Base-by-base conservation (phyloP, 306 rosid genomes). In the Prunus padus region DNA sequence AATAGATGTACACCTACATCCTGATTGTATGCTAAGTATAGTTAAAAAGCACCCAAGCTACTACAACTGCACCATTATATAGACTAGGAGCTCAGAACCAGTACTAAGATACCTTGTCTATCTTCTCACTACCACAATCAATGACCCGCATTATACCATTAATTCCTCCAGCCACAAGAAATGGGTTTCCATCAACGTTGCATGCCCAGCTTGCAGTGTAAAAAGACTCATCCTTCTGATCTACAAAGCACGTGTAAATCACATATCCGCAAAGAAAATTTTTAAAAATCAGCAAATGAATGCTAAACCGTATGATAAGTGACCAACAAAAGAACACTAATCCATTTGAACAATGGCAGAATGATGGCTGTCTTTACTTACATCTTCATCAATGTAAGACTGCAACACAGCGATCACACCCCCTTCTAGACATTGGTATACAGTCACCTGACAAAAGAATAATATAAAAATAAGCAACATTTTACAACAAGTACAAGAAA, bases 201-300 rank as follows among this genome's bases (percentile, higher is more conserved):
- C 93, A 86, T 12, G 99, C 97, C 99, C 97, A 95, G 75, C 93
- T 86, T 71, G 88, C 93, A 57, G 96, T 85, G 90, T 90, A 95
- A 81, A 95, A 95, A 44, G 99, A 90, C 79, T 92, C 99, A 75
- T 95, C 96, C 97, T 92, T 95, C 99, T 95, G 97, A 80, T 87
- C 88, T 81, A 89, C 92, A 87, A 47, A 86, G 74, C 67, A 82
- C 71, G 77, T 77, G 30, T 65, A 73, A 77, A 30, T 76, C 81
- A 78, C 69, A 77, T 46, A 60, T 67, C 77, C 63, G 28, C 23
- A 73, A 62, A 47, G 51, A 62, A 30, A 31, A 9, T 9, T 44
- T 14, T 44, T 50, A 56, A 75, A 75, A 14, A 67, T 50, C 11
- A 3, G 2, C 20, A 67, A 22, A 59, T 31, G 46, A 19, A 70